phyloP scores from a whole-genome alignment of 768 basidiomycete genomes.

The Stropharia rugosoannulata region DNA sequence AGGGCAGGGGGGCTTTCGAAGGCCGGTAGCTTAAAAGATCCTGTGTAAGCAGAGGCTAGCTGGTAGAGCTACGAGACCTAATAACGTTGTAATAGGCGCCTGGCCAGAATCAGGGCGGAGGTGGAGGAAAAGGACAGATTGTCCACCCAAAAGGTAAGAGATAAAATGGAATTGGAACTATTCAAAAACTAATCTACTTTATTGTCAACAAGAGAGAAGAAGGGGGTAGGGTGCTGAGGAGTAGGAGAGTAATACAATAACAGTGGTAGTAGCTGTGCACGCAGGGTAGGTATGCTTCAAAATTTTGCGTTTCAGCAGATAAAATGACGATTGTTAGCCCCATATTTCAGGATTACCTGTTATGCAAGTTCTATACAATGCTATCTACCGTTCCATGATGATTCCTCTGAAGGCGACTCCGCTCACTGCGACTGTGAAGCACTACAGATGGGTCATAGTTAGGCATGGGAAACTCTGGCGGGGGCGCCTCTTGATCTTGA shows the following conservation, averaged over 20 bases:
- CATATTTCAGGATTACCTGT: background rate
- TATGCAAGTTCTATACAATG: background rate
- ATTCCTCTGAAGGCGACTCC: background rate
- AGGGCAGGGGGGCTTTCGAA: background rate
- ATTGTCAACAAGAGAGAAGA: background rate
- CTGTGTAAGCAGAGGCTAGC: background rate
- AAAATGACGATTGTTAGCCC: too few relatives aligned
- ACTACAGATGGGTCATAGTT: too few relatives aligned
- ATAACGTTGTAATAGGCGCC: background rate
- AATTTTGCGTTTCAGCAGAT: too few relatives aligned
- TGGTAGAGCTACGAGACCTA: background rate
- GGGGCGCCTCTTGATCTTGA: too few relatives aligned
- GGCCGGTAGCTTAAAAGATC: background rate
- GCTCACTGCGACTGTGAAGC: too few relatives aligned
- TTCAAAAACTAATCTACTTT: background rate
- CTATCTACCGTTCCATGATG: background rate
- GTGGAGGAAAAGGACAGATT: constrained; percentile 1
- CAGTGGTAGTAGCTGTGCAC: too few relatives aligned
- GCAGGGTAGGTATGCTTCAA: too few relatives aligned
- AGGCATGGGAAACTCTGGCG: too few relatives aligned
- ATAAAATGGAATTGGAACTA: background rate
- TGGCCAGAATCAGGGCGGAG: constrained; percentile 1
- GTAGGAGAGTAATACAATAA: too few relatives aligned
- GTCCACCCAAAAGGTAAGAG: background rate
- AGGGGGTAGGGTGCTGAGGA: background rate